These are phyloP conservation scores for Obba rivulosa DNA, from an alignment of 768 basidiomycete species.

Conservation along the genomic window DNA sequence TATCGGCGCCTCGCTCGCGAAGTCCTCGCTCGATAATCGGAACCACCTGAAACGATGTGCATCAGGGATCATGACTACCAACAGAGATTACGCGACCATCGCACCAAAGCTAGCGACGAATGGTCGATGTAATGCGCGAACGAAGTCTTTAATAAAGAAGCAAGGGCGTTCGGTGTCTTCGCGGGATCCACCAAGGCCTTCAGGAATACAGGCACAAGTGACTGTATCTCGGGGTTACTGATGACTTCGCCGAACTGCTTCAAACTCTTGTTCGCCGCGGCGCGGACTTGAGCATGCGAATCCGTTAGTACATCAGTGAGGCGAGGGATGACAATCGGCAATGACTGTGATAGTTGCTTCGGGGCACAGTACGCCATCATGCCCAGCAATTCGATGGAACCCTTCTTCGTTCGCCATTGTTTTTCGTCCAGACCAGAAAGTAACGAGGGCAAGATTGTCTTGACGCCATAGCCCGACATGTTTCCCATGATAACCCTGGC, in stretches of 20 bases:
- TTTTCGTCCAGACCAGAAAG: conserved; percentile 93
- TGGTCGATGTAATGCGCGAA: conserved; percentile 99
- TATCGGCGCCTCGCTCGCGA: conserved; percentile 87
- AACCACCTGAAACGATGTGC: conserved; percentile 54
- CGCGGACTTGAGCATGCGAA: conserved; percentile 93
- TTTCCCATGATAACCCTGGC: conserved; percentile 93
- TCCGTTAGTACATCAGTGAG: conserved; percentile 93
- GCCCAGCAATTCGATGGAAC: conserved; percentile 92
- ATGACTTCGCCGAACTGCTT: conserved; percentile 99
- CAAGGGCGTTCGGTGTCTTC: conserved; percentile 81
- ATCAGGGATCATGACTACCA: neutral
- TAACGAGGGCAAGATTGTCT: conserved; percentile 86
- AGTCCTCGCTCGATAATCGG: conserved; percentile 94
- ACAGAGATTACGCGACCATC: conserved; percentile 18
- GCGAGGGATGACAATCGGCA: conserved; percentile 96
- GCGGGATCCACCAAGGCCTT: conserved; percentile 94
- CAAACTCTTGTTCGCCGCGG: conserved; percentile 89
- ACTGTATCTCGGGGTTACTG: conserved; percentile 94
- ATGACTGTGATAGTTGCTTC: conserved; percentile 85
- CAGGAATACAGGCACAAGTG: conserved; percentile 80
- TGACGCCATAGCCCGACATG: conserved; percentile 92
- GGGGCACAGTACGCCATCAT: conserved; percentile 99
- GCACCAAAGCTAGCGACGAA: conserved; percentile 86
- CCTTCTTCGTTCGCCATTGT: conserved; percentile 97
- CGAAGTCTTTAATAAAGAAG: conserved; percentile 86